Evolutionary conservation across 345 rosid species (phyloP), one percentile per base, ranked within the genome.

Genomic region (Capsella bursapastoris): DNA sequence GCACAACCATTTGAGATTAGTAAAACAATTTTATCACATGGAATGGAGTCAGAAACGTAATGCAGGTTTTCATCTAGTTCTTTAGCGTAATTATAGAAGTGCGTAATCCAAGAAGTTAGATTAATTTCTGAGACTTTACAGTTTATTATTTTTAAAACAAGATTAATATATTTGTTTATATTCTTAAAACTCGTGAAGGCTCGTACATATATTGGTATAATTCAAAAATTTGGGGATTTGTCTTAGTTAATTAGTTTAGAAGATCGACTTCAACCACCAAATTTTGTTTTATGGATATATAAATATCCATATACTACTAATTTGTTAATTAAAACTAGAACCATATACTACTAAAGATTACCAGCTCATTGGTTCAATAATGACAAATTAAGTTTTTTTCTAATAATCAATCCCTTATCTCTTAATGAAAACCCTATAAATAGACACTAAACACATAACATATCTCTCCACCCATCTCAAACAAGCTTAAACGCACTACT

Each of bases 381-480:
- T 34, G 37, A 34, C 25, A 22, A 22, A 18, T 18, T 18, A 18
- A 18, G 18, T 18, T 18, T 18, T 18, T 22, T 22, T 22, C 2
- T 22, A 22, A 22, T 22, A 22, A 22, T 22, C 25, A 22, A 22
- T 22, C 25, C 25, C 25, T 22, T 22, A 22, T 34, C 2, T 34
- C 8, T 7, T 51, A 8, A 64, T 12, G 51, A 57, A 44, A 75
- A 50, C 28, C 40, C 69, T 61, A 75, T 75, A 61, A 61, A 75
- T 68, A 75, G 64, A 63, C 61, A 50, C 68, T 61, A 31, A 32
- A 13, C 57, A 29, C 68, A 51, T 25, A 51, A 8, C 64, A 52
- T 25, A 10, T 59, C 37, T 68, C 64, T 41, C 25, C 78, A 66
- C 78, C 67, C 5, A 57, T 18, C 72, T 66, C 63, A 41, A 63